Conservation (phyloP, 2,329 filamentous ascomycete species). For the Venturia pyrina region DNA sequence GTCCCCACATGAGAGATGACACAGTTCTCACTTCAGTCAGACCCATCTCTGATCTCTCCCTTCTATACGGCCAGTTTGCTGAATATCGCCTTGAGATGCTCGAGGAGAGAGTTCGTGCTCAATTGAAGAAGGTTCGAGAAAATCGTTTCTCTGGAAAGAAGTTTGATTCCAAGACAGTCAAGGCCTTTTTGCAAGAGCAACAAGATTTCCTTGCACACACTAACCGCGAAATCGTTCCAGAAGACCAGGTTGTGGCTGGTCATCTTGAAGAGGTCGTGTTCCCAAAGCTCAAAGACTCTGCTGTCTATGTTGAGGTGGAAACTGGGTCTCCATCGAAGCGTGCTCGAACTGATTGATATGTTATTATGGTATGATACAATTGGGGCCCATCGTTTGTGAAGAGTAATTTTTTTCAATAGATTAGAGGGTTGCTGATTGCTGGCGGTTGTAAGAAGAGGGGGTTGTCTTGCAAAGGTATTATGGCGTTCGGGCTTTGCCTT, state of each 20-base stretch:
- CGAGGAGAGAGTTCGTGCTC: conserved; percentile 44
- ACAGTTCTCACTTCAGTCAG: conserved; percentile 51
- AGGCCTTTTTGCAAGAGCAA: conserved; percentile 26
- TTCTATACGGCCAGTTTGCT: conserved; percentile 51
- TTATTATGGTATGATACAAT: neutral
- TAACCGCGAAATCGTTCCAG: conserved; percentile 24
- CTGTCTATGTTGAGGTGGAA: neutral
- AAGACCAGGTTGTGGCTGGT: conserved; percentile 21
- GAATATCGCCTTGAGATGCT: conserved; percentile 52
- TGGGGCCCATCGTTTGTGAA: neutral
- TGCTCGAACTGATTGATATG: neutral
- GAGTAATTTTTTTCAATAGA: neutral
- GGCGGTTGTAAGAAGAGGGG: neutral
- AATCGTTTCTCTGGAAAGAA: conserved; percentile 21
- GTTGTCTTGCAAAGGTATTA: neutral
- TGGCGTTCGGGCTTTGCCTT: neutral
- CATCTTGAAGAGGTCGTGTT: conserved; percentile 18
- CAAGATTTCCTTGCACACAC: conserved; percentile 25
- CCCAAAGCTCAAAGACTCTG: neutral
- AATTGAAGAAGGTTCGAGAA: conserved; percentile 36
- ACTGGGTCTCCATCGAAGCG: neutral
- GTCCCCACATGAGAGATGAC: conserved; percentile 46
- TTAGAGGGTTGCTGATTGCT: conserved; percentile 3
- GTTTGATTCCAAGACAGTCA: conserved; percentile 24
- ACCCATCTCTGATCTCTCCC: conserved; percentile 45